Base-by-base conservation (phyloP, 345 rosid species). In the Geranium brycei region DNA sequence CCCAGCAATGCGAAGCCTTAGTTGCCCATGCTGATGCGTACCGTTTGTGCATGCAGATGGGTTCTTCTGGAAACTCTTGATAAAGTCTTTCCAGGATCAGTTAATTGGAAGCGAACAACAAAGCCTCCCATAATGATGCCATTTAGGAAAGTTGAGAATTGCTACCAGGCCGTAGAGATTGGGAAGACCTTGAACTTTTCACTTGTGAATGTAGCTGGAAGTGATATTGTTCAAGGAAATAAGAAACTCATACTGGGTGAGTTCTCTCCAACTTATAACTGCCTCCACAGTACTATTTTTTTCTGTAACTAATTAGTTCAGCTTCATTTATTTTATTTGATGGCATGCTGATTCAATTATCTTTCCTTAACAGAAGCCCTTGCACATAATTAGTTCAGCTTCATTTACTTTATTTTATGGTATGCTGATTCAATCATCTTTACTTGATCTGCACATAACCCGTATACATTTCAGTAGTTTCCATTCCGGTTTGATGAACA, bases 61-160 rank as follows among this genome's bases (percentile, higher is more conserved):
- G 96, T 86, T 78, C 91, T 93, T 57, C 71, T 91, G 64, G 91
- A 91, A 77, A 85, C 84, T 66, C 89, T 91, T 19, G 91, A 87
- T 86, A 91, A 85, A 72, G 68, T 82, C 66, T 70, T 83, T 4
- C 81, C 89, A 0, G 86, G 88, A 41, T 83, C 82, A 4, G 96
- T 91, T 40, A 84, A 79, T 70, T 91, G 98, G 98, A 91, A 87
- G 71, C 87, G 65, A 7, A 89, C 93, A 12, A 75, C 75, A 62
- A 91, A 86, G 74, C 96, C 95, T 64, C 98, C 96, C 59, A 92
- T 89, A 63, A 85, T 82, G 84, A 89, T 91, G 95, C 93, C 92
- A 17, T 91, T 91, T 68, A 81, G 86, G 60, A 87, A 89, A 76
- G 88, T 86, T 62, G 97, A 91, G 84, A 91, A 91, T 62, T 88